A percentile compares a stretch with the other conserved stretches of the same genome.
Conservation (phyloP, 176 grass and related monocot genomes). For the Neostapfia colusana region DNA sequence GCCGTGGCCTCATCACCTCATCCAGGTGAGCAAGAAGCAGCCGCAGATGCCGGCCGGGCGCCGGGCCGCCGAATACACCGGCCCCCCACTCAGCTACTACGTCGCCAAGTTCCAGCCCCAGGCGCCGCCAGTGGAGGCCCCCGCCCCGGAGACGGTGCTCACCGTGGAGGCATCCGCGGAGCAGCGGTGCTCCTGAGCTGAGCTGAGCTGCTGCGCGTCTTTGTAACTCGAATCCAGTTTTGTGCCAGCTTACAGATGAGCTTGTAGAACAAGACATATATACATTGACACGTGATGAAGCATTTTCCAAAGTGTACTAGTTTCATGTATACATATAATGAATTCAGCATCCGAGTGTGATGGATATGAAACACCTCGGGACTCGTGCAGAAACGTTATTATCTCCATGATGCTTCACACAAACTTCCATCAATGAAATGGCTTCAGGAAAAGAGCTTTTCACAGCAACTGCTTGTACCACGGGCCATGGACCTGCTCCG, state of each 20-base stretch:
- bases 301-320: constrained; percentile 4
- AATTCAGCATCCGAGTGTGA: not conserved
- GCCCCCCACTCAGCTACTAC: constrained; percentile 96
- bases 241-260: constrained; percentile 11
- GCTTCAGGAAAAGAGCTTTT: not conserved
- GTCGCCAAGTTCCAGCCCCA: constrained; percentile 73
- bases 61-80: constrained; percentile 48
- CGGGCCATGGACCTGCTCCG: constrained; percentile 66
- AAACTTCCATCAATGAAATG: no score
- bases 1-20: constrained; percentile 60
- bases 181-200: constrained; percentile 37
- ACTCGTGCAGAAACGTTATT: no score
- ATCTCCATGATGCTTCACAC: no score
- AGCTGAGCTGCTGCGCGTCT: constrained; percentile 30
- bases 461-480: constrained; percentile 68
- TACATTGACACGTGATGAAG: no score
- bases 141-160: constrained; percentile 11
- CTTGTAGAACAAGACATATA: no score
- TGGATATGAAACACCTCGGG: constrained; percentile 14
- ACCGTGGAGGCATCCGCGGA: not conserved
- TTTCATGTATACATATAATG: constrained; percentile 16
- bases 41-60: constrained; percentile 41
- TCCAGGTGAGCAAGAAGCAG: constrained; percentile 79
- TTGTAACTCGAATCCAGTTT: no score
- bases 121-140: constrained; percentile 24